These are phyloP conservation scores for Phellopilus nigrolimitatus DNA, from an alignment of 1,284 basidiomycete genomes.

Conservation along the genomic window DNA sequence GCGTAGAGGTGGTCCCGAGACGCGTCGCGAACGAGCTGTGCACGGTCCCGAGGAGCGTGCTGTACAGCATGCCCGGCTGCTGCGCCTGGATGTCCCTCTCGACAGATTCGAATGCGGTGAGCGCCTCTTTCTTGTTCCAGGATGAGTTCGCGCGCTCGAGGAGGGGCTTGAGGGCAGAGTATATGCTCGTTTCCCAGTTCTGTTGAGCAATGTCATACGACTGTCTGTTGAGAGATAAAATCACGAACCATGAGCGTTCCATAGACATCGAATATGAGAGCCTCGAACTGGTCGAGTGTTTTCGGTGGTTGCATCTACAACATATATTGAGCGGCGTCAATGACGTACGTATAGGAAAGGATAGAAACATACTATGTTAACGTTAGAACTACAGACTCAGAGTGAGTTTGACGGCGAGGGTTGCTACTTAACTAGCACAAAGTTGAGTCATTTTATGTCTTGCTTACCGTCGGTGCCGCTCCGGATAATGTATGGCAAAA, in stretches of 20 bases:
- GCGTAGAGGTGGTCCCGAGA: slow-evolving; percentile 24
- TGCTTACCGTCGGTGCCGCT: no score
- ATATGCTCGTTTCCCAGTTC: slow-evolving; percentile 72
- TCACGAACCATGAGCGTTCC: slow-evolving; percentile 56
- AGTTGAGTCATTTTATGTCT: no score
- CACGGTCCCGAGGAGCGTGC: slow-evolving; percentile 50
- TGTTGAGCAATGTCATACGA: slow-evolving; percentile 25
- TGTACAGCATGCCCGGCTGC: slow-evolving; percentile 55
- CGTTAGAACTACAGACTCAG: no score
- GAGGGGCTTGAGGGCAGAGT: slow-evolving; percentile 46
- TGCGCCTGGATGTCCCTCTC: slow-evolving; percentile 55
- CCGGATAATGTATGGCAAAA: no score
- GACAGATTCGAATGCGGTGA: slow-evolving; percentile 47
- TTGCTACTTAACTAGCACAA: no score
- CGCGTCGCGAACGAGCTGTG: slow-evolving; percentile 39
- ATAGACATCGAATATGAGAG: slow-evolving; percentile 64
- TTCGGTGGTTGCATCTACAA: slow-evolving; percentile 14
- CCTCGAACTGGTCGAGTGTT: slow-evolving; percentile 42
- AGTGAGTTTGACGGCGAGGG: no score
- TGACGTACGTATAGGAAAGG: no score
- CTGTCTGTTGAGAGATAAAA: neutral
- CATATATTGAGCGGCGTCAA: neutral
- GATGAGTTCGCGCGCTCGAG: slow-evolving; percentile 38
- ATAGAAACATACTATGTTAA: no score
- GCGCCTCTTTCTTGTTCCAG: slow-evolving; percentile 47